Base-by-base conservation (phyloP, 1,284 basidiomycete species). In the Schizophyllum commune region DNA sequence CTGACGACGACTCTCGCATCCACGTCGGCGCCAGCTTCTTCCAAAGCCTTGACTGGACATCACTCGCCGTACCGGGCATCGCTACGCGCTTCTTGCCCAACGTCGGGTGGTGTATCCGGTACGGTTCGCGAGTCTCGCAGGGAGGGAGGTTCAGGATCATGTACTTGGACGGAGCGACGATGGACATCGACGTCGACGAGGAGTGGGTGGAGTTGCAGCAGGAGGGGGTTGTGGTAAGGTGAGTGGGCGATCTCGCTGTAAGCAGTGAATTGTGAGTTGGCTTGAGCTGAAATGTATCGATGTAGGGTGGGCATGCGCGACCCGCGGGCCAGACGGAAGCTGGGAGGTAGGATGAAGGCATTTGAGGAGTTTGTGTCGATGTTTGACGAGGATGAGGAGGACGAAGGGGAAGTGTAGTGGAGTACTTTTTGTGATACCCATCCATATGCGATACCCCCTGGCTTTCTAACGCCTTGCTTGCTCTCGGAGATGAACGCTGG, bases 41-140 rank as follows among this genome's bases (percentile, higher is more conserved):
- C 51, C 56, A 33, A 20, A 52, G 13, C 55, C 61, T 1, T 22
- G 27, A 20, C 22, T 63, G n/a, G 64, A 72, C 54, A 70, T 3
- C 39, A 8, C 39, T 47, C 39, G 39, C 39, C 17, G 39, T 47
- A 17, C 39, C 39, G 13, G 39, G 39, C 3, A 47, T 47, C 39
- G 39, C 39, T 3, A 47, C 76, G 2, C 71, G 74, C 47, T 80
- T 74, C 62, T 71, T 79, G 51, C 73, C 76, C 4, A 71, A 71
- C 5, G 68, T 77, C 1, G 79, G 79, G 4, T 80, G 79, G 79
- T 79, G 79, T 60, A 72, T 79, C 57, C 72, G 77, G 51, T 72
- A 75, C 54, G 67, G 66, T 22, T 72, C 73, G 5, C 67, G 66
- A n/a, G 69, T 74, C 0, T 73, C 74, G 19, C 72, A 72, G 58